Evolutionary conservation across 495 filamentous ascomycete genomes (phyloP), one percentile per base, ranked within the genome.

Genomic region (Pseudomonodictys pantanalensis): DNA sequence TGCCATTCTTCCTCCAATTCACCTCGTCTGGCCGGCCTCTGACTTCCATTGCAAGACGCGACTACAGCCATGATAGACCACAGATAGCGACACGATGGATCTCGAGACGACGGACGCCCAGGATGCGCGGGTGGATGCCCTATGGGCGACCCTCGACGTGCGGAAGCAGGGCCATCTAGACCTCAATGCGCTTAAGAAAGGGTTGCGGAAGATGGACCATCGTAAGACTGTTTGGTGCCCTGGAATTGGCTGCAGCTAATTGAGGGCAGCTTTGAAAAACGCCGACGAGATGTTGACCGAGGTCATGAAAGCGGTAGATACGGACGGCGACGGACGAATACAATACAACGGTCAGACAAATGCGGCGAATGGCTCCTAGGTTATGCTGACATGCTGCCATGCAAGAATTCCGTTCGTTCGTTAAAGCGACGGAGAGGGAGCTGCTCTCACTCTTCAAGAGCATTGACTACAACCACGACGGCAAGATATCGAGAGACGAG

Each of bases 161-260:
- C 81, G 81, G 57, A 80, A 81, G 35, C 83, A 86, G 56, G 90
- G 91, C 30, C 82, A 88, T 70, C 76, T 98, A 59, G 91, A 97
- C 75, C 74, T 90, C 49, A 84, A 84, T 69, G 90, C 85, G 17
- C 75, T 98, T 56, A 88, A 90, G 73, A 88, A 83, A 71, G 93
- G 95, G 12, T 72, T 98, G 59, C 85, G 76, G 71, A 87, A 85
- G 71, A 90, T 97, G 58, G 91, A 98, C 72, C 93, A 98, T 73
- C 93, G 92, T 95, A 77, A 79, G 90, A 72, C 46, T 33, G 33
- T 60, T 46, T 52, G 17, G 39, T 49, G n/a, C 33, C 33, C 30
- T n/a, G n/a, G 30, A 35, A 24, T 38, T 33, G 2, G 20, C 61
- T 23, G 67, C 18, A 12, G 48, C 45, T 56, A 30, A 62, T n/a